Evolutionary conservation across 116 monocot genomes (phyloP).

Genomic region (Thalassia testudinum): DNA sequence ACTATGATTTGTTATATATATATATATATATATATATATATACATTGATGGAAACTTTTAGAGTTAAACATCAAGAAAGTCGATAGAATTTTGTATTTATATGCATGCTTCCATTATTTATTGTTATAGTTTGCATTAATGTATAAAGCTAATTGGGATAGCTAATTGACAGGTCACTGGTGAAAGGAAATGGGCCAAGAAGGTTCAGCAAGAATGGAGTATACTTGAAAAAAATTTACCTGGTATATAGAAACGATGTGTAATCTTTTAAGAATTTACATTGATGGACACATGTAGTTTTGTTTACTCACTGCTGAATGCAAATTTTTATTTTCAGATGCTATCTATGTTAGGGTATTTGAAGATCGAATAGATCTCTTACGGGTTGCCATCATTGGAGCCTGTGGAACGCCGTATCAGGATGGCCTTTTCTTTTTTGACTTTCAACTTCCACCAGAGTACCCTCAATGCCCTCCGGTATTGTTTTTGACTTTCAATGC

Average conservation of each 20-base stretch:
- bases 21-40: too few species aligned
- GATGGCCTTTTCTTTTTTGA: conserved; percentile 98
- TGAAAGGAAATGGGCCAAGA: conserved; percentile 71
- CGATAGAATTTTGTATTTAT: too few species aligned
- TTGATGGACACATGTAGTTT: not conserved
- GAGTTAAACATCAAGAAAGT: too few species aligned
- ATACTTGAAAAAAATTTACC: conserved; percentile 88
- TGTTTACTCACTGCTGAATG: too few species aligned
- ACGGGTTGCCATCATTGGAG: conserved; percentile 77
- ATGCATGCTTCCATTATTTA: too few species aligned
- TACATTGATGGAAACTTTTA: too few species aligned
- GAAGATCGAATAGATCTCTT: conserved; percentile 87
- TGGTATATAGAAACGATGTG: conserved; percentile 20
- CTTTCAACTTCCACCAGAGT: conserved; percentile 58
- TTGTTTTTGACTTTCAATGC: not conserved
- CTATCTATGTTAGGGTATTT: conserved; percentile 71
- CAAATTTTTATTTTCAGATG: conserved; percentile 27
- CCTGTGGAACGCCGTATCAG: conserved; percentile 83
- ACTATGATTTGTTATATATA: too few species aligned
- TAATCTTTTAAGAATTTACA: not conserved
- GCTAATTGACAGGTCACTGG: conserved; percentile 15
- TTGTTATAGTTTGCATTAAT: too few species aligned
- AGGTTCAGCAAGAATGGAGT: conserved; percentile 80
- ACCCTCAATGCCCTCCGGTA: conserved; percentile 86
- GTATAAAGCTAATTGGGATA: not conserved